These are phyloP conservation scores for Cochlearia excelsa DNA, from an alignment of 345 rosid genomes.

Conservation along the genomic window DNA sequence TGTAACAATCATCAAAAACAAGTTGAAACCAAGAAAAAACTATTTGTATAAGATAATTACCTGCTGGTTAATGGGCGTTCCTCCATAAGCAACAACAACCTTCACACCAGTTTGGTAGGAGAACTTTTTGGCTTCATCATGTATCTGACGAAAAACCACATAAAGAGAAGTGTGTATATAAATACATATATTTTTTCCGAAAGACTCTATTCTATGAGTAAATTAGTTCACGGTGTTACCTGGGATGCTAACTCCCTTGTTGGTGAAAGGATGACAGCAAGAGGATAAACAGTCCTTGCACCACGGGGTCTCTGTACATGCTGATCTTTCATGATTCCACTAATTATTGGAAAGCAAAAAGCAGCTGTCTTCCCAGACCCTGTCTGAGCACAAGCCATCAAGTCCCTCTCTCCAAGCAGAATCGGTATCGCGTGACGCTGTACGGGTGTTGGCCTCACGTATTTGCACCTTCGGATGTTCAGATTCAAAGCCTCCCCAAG, in stretches of 20 bases:
- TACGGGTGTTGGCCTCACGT: constrained; percentile 94
- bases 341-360: constrained; percentile 93
- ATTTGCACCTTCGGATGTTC: constrained; percentile 90
- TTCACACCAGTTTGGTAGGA: constrained; percentile 98
- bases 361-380: constrained; percentile 99
- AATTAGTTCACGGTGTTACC: constrained; percentile 38
- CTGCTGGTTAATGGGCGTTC: constrained; percentile 95
- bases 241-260: constrained; percentile 95
- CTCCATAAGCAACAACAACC: constrained; percentile 99
- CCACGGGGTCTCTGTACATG: constrained; percentile 75
- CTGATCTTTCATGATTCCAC: constrained; percentile 81
- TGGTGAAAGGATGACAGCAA: constrained; percentile 96
- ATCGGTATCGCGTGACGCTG: constrained; percentile 96
- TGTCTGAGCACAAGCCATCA: constrained; percentile 99
- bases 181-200: neutral
- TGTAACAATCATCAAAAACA: neutral
- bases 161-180: constrained; percentile 4
- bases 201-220: neutral
- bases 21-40: constrained; percentile 4
- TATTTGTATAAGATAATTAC: constrained; percentile 34
- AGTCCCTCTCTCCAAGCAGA: constrained; percentile 69
- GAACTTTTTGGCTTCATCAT: constrained; percentile 94
- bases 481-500: constrained; percentile 83
- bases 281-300: constrained; percentile 80
- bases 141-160: constrained; percentile 57